phyloP scores from a whole-genome alignment of 2,329 filamentous ascomycete species.

The Plectosphaerella cucumerina region DNA sequence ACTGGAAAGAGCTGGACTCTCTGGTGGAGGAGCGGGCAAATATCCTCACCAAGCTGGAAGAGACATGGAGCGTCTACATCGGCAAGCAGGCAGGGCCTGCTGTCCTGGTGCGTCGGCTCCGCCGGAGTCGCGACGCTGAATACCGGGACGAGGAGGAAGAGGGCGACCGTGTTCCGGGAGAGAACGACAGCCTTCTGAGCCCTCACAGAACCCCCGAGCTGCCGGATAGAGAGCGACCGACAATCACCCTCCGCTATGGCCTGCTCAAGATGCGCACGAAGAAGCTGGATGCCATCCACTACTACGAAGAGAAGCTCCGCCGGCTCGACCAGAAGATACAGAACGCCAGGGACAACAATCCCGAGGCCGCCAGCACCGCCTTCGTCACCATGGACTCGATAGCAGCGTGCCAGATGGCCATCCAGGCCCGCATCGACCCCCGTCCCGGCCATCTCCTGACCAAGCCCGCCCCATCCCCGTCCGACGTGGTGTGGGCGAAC shows the following conservation, averaged over 20 bases:
- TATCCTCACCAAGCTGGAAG: constrained; percentile 70
- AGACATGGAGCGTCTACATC: constrained; percentile 76
- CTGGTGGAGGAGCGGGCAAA: constrained; percentile 64
- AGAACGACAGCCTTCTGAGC: constrained; percentile 56
- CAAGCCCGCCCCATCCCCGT: constrained; percentile 79
- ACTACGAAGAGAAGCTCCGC: constrained; percentile 83
- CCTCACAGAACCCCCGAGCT: constrained; percentile 4
- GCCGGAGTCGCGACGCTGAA: constrained; percentile 10
- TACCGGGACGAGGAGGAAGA: constrained; percentile 27
- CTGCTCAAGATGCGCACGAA: constrained; percentile 66
- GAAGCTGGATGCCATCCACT: constrained; percentile 86
- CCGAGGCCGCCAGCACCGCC: constrained; percentile 74
- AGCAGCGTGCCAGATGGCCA: constrained; percentile 88
- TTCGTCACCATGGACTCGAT: constrained; percentile 98
- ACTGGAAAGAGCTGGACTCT: constrained; percentile 80
- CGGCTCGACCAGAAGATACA: constrained; percentile 72
- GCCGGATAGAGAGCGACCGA: constrained; percentile 55
- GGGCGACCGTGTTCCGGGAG: constrained; percentile 42
- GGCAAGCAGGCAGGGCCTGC: constrained; percentile 44
- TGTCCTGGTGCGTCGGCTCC: neutral
- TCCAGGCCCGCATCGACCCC: constrained; percentile 90
- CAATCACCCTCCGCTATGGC: constrained; percentile 73
- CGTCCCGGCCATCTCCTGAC: constrained; percentile 82
- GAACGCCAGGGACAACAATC: constrained; percentile 68
- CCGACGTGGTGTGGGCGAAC: constrained; percentile 93